These are phyloP conservation scores for Schizophyllum amplum DNA, from an alignment of 1,284 basidiomycete genomes.

Conservation along the genomic window DNA sequence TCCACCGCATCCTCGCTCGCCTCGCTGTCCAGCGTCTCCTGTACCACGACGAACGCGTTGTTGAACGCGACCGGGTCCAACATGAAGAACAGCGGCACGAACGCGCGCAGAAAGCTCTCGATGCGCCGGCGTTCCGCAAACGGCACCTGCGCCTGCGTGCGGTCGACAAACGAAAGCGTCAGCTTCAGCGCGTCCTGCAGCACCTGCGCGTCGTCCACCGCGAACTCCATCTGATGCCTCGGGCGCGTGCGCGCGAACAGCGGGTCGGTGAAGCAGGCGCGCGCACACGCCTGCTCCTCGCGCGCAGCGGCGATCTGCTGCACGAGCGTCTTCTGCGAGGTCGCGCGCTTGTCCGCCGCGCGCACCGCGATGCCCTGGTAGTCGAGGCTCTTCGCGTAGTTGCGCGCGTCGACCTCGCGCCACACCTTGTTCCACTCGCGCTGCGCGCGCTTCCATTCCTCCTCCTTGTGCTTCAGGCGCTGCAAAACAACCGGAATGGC, in stretches of 20 bases:
- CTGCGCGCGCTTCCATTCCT: constrained; percentile 99
- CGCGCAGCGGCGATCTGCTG: constrained; percentile 85
- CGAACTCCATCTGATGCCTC: constrained; percentile 76
- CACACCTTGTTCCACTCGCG: constrained; percentile 99
- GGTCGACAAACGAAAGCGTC: constrained; percentile 86
- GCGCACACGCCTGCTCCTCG: constrained; percentile 79
- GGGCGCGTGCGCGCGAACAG: constrained; percentile 64
- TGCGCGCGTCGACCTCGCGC: constrained; percentile 93
- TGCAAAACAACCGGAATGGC: constrained; percentile 91
- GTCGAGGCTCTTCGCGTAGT: constrained; percentile 90
- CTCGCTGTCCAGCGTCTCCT: constrained; percentile 39
- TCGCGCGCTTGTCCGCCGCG: constrained; percentile 84
- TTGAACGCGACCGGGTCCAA: constrained; percentile 68
- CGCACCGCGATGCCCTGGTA: constrained; percentile 85
- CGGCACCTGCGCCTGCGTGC: constrained; percentile 63
- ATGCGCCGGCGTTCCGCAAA: constrained; percentile 73
- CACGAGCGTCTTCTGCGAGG: constrained; percentile 78
- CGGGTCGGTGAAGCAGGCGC: constrained; percentile 71
- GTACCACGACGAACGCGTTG: constrained; percentile 43
- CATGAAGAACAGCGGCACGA: constrained; percentile 69
- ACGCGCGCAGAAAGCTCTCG: constrained; percentile 77
- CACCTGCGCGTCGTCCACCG: constrained; percentile 69
- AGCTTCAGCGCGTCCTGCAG: constrained; percentile 87
- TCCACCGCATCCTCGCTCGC: constrained; percentile 40
- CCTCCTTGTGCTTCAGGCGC: constrained; percentile 93